Evolutionary conservation across 306 rosid species (phyloP).

Genomic region (Cicer arietinum): DNA sequence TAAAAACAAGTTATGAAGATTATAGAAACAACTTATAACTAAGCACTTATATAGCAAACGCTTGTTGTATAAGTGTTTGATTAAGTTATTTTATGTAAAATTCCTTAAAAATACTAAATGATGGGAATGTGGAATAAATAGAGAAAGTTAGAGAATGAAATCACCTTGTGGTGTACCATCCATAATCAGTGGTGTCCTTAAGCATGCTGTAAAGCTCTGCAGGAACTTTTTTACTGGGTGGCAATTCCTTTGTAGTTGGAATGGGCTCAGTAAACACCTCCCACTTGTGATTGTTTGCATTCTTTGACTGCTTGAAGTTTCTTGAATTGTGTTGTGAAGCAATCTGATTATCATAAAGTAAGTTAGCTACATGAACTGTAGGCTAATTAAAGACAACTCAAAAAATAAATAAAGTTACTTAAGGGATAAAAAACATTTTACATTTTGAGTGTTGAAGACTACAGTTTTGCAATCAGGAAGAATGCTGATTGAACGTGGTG

Average conservation of each 20-base stretch:
- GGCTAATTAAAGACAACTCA: background rate
- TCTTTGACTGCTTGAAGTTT: conserved; percentile 52
- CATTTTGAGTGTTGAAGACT: conserved; percentile 71
- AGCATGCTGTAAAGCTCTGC: conserved; percentile 71
- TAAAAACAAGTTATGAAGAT: too few relatives aligned
- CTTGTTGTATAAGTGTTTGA: background rate
- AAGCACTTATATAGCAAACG: background rate
- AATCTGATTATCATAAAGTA: conserved; percentile 53
- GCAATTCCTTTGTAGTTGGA: conserved; percentile 57
- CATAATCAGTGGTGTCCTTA: conserved; percentile 79
- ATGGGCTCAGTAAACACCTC: conserved; percentile 62
- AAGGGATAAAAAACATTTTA: conserved; percentile 39
- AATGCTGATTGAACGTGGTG: conserved; percentile 82
- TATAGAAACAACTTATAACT: background rate
- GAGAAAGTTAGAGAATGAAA: conserved; percentile 22
- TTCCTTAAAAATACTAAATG: background rate
- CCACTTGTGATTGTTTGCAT: conserved; percentile 62
- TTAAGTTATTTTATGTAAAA: background rate
- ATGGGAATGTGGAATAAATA: background rate
- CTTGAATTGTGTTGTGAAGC: conserved; percentile 83
- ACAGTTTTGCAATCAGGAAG: conserved; percentile 92
- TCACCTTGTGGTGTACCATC: conserved; percentile 88
- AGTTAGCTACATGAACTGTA: conserved; percentile 29
- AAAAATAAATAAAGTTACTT: conserved; percentile 27
- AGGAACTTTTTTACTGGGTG: conserved; percentile 41